Conservation (phyloP, 2,329 filamentous ascomycete genomes). For the Allantophomopsis lycopodina region DNA sequence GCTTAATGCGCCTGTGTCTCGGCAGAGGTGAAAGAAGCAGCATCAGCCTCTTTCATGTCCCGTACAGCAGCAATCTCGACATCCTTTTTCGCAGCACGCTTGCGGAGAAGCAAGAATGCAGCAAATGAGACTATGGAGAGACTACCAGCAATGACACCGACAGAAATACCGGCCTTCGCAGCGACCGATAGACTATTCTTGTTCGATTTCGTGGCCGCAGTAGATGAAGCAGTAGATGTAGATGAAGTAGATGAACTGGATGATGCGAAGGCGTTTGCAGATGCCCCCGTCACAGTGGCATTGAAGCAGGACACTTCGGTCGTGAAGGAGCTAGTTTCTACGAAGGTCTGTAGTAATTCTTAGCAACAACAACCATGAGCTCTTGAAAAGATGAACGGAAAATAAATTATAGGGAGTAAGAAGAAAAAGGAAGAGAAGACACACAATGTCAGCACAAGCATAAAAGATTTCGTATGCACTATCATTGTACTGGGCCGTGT, state of each 20-base stretch:
- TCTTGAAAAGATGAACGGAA: no score
- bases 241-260: constrained; percentile 1
- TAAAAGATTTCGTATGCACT: constrained; percentile 31
- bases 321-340: constrained; percentile 21
- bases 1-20: no score
- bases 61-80: not conserved
- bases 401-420: not conserved
- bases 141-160: constrained; percentile 12
- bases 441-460: constrained; percentile 32
- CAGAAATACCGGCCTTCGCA: constrained; percentile 13
- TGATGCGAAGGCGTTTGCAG: not conserved
- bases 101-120: constrained; percentile 8
- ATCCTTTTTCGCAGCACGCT: constrained; percentile 3
- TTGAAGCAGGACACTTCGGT: constrained; percentile 28
- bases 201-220: not conserved
- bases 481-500: constrained; percentile 28
- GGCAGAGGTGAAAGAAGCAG: constrained; percentile 5
- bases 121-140: constrained; percentile 5
- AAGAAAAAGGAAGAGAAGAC: constrained; percentile 2
- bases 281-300: constrained; percentile 14
- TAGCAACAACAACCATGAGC: no score
- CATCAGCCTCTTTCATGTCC: not conserved
- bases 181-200: constrained; percentile 4
- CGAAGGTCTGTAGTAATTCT: constrained; percentile 17
- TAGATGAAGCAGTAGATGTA: not conserved